A percentile compares a stretch with the other conserved stretches of the same genome.
phyloP scores from a whole-genome alignment of 345 rosid genomes.

The Aethionema arabicum region DNA sequence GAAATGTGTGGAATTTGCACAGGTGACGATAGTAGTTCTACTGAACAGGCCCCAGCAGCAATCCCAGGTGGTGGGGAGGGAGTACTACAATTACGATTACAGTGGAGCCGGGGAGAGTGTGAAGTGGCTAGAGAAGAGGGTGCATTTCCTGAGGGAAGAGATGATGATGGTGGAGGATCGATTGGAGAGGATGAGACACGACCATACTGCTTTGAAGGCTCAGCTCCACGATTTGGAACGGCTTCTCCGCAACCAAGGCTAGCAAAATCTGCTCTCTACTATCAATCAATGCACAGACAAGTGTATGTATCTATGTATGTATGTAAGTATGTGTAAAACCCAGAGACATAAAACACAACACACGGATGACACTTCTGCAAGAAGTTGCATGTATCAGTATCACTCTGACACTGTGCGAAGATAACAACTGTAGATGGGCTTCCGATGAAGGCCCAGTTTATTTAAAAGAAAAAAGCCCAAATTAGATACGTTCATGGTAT shows the following conservation, averaged over 20 bases:
- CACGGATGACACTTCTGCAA: too few species aligned
- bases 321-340: constrained; percentile 20
- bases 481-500: too few species aligned
- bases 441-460: too few species aligned
- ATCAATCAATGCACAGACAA: neutral
- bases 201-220: constrained; percentile 54
- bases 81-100: constrained; percentile 36
- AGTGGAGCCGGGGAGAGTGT: constrained; percentile 46
- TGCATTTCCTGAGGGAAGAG: constrained; percentile 72
- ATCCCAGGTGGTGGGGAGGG: constrained; percentile 43
- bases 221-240: constrained; percentile 52
- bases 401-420: too few species aligned
- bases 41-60: constrained; percentile 58
- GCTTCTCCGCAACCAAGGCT: constrained; percentile 27
- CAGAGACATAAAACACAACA: too few species aligned
- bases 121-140: constrained; percentile 70
- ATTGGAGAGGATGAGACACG: constrained; percentile 68
- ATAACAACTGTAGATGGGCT: too few species aligned
- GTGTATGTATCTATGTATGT: constrained; percentile 1
- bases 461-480: too few species aligned
- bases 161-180: constrained; percentile 72
- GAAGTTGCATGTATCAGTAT: too few species aligned
- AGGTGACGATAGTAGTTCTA: constrained; percentile 77
- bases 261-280: neutral
- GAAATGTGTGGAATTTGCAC: constrained; percentile 26